A percentile compares a stretch with the other conserved stretches of the same genome.
Evolutionary conservation across 169 alveolate genomes (phyloP).

Genomic region (Amoebophrya sp.): DNA sequence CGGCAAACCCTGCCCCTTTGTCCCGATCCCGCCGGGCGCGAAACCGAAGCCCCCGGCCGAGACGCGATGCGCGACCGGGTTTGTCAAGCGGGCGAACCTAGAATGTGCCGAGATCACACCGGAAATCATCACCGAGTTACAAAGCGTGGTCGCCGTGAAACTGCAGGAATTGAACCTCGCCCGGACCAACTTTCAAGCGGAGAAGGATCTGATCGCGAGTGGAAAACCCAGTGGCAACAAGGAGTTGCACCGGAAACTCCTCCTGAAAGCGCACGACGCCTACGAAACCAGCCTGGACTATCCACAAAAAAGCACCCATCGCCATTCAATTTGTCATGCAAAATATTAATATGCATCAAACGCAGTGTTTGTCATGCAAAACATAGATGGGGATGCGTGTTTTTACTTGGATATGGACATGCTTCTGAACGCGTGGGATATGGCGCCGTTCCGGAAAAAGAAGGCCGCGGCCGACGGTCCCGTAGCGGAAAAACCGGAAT

Average conservation of each 20-base stretch:
- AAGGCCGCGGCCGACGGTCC: background rate
- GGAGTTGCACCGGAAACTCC: too few relatives aligned
- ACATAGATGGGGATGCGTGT: too few relatives aligned
- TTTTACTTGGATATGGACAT: too few relatives aligned
- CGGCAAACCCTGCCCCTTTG: background rate
- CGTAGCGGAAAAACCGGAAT: too few relatives aligned
- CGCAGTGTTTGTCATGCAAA: too few relatives aligned
- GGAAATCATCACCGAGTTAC: background rate
- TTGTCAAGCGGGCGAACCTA: background rate
- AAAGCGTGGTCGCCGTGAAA: background rate
- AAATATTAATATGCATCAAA: too few relatives aligned
- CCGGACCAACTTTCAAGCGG: background rate
- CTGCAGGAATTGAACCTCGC: background rate
- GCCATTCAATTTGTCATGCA: too few relatives aligned
- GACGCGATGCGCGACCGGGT: background rate
- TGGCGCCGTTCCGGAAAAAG: background rate
- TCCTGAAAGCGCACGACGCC: background rate
- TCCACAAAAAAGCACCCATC: too few relatives aligned
- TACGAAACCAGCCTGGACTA: background rate
- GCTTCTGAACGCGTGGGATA: background rate
- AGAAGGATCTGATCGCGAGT: background rate
- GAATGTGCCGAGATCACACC: background rate
- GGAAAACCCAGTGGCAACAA: too few relatives aligned
- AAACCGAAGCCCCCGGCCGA: background rate
- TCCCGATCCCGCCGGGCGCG: background rate